Conservation (phyloP, 441 rosid species). For the Cnidoscolus chayamansa region DNA sequence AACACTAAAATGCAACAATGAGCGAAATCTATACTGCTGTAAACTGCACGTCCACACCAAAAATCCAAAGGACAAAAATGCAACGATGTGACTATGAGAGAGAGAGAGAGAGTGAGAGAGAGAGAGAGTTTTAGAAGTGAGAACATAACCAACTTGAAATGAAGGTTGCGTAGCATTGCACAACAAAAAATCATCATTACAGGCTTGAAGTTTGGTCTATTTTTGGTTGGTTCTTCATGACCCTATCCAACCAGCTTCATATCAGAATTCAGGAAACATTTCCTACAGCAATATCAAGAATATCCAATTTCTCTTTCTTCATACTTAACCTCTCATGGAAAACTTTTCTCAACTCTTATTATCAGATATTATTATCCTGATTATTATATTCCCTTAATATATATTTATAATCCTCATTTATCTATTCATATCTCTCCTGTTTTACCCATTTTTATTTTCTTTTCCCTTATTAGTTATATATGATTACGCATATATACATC, state of each 20-base stretch:
- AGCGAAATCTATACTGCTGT: too few relatives aligned
- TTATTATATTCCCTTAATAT: neutral
- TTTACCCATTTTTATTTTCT: too few relatives aligned
- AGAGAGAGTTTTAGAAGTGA: neutral
- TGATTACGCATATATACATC: neutral
- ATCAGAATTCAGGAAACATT: neutral
- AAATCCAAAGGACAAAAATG: neutral
- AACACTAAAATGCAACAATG: too few relatives aligned
- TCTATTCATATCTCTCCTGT: neutral
- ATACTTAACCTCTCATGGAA: neutral
- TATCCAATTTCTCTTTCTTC: neutral
- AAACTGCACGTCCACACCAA: too few relatives aligned
- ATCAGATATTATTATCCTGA: neutral
- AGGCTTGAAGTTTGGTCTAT: slow-evolving; percentile 11
- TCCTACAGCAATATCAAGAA: neutral
- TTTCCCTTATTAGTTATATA: too few relatives aligned
- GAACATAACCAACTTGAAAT: slow-evolving; percentile 5
- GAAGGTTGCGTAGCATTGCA: slow-evolving; percentile 17
- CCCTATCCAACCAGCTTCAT: neutral
- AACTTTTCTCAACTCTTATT: neutral
- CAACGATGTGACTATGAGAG: neutral
- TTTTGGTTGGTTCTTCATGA: neutral
- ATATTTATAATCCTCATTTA: neutral
- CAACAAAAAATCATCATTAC: slow-evolving; percentile 16
- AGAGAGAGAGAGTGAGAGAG: neutral